Percentiles rank a stretch among this genome's conserved stretches.
Conservation (phyloP, 1,139 yeast genomes). For the Debaryomyces psychrophilus region DNA sequence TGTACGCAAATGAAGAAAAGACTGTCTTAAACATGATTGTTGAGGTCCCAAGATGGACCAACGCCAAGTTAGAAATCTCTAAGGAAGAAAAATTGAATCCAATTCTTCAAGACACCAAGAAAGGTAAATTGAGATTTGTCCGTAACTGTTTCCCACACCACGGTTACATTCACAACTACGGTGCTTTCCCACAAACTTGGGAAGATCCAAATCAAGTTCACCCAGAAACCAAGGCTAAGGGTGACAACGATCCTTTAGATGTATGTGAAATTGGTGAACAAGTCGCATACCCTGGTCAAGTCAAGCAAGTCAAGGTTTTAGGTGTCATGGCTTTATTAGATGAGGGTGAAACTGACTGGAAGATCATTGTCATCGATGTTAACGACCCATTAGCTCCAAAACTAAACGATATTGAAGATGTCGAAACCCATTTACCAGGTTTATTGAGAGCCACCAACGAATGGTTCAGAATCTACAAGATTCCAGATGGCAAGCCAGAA, state of each 20-base stretch:
- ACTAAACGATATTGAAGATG: constrained; percentile 80
- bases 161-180: constrained; percentile 94
- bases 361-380: constrained; percentile 81
- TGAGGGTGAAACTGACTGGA: constrained; percentile 99
- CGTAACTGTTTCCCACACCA: constrained; percentile 95
- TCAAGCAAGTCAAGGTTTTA: constrained; percentile 82
- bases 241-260: constrained; percentile 96
- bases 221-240: constrained; percentile 80
- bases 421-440: constrained; percentile 81
- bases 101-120: constrained; percentile 89
- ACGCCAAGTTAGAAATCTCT: constrained; percentile 89
- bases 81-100: constrained; percentile 80
- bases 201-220: constrained; percentile 66
- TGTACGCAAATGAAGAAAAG: constrained; percentile 62
- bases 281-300: constrained; percentile 70
- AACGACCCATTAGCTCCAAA: constrained; percentile 78
- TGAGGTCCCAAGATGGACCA: constrained; percentile 95
- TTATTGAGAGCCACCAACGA: constrained; percentile 79
- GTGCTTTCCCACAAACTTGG: constrained; percentile 96
- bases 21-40: constrained; percentile 84
- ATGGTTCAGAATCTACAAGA: constrained; percentile 95
- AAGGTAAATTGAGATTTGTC: constrained; percentile 83
- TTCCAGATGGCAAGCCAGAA: constrained; percentile 90
- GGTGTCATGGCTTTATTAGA: constrained; percentile 94
- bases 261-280: constrained; percentile 89